Base-by-base conservation (phyloP, 2,329 filamentous ascomycete species). In the Myriangium duriaei region DNA sequence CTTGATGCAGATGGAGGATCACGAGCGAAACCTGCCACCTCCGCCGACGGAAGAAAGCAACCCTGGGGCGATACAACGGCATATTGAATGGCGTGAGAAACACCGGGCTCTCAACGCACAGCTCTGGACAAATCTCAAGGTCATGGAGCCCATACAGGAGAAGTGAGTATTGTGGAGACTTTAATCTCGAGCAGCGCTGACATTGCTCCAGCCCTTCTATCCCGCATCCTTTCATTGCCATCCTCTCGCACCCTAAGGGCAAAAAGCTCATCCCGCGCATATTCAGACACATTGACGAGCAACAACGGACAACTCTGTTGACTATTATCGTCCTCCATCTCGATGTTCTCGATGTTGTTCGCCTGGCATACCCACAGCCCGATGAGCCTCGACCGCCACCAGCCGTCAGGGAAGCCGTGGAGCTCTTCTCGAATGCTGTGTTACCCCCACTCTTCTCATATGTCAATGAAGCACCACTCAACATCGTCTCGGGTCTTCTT, bases 271-370 rank as follows among this genome's bases (percentile, higher is more conserved):
- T 98, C 43, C 86, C 86, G 34, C 84, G 91, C 39, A 82, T 96
- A 37, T 96, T 96, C 72, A 80, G 86, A 30, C 85, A 95, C 53
- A 82, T 95, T 37, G 81, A 82, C 46, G 81, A 87, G 45, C 82
- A 95, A 54, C 87, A 96, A 61, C 83, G 88, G 34, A 87, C 91
- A 14, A 96, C 87, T 1, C 85, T 96, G 45, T 69, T 98, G 45
- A 98, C 91, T 4, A 88, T 98, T 72, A 88, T 98, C 48, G 76
- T 93, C 42, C 79, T 95, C 36, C 86, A 96, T 51, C 76, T 98
- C 19, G 91, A 96, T 57, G 77, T 82, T 48, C 71, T 98, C 29
- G 86, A 95, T 51, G 88, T 98, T 34, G 80, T 96, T 42, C 77
- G 81, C 40, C 75, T 81, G 39, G 87, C 82, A 1, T 77, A 85